Base-by-base conservation (phyloP, 1,139 yeast species). In the Arxiozyma slooffiae region DNA sequence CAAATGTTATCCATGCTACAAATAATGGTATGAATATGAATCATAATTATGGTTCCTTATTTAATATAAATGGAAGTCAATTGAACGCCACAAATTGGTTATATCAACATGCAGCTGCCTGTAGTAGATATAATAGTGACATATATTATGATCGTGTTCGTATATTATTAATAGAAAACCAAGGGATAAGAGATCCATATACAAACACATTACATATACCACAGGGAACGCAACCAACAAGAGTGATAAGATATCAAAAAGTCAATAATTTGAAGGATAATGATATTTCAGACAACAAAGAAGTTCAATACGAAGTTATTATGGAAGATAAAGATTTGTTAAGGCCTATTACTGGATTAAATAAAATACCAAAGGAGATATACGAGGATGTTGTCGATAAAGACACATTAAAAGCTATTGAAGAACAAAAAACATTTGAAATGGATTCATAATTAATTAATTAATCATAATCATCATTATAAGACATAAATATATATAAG, bases 151-250 rank as follows among this genome's bases (percentile, higher is more conserved):
- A 79, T 50, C 73, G 96, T 55, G 70, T 71, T 21, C 79, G 79
- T 39, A 61, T 62, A 23, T 53, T 66, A 50, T 67, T 77, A 5
- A 60, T 73, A 71, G 70, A 71, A 48, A 55, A 69, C 17, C 78
- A 80, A 52, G 94, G 90, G 1, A 66, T 77, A 26, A 81, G 83
- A 61, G 98, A 92, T 66, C 80, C 86, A 1, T 92, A 88, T 64
- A 84, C 96, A 0, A 95, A 94, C 30, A 73, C 84, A 43, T 73
- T 76, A 39, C 87, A 88, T 62, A 80, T 78, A 44, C 96, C 97
- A 0, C 63, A 61, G n/a, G 70, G 74, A 7, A 83, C 95, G 2
- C 97, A 92, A 67, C 87, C 97, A 0, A 71, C 78, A 0, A 61
- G 57, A 61, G 66, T 50, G 64, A 11, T 75, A 26, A 61, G 75